Conservation (phyloP, 257 asterid genomes). For the Lavandula angustifolia region DNA sequence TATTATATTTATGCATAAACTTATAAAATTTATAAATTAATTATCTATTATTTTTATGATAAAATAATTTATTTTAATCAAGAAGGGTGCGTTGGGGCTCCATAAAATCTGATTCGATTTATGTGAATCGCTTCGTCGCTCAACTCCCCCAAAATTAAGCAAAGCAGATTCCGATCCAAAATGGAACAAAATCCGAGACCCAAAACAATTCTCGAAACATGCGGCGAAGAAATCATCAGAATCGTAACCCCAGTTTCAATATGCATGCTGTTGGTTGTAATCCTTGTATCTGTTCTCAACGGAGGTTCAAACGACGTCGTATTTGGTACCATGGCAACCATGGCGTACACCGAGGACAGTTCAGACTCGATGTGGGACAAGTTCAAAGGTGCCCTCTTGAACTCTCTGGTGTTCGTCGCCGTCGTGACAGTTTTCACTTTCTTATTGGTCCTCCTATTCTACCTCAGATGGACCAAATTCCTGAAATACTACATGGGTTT, state of each 20-base stretch:
- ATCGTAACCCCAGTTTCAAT: slow-evolving; percentile 89
- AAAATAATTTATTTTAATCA: not conserved
- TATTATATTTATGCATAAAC: too few relatives aligned
- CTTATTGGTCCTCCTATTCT: slow-evolving; percentile 80
- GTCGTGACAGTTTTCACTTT: slow-evolving; percentile 85
- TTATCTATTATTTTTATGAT: too few relatives aligned
- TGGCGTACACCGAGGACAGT: slow-evolving; percentile 69
- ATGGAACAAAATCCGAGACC: slow-evolving; percentile 69
- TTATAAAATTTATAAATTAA: too few relatives aligned
- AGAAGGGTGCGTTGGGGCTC: not conserved
- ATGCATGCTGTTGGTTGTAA: slow-evolving; percentile 82
- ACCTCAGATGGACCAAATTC: slow-evolving; percentile 86
- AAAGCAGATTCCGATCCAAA: slow-evolving; percentile 26
- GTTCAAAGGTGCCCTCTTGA: slow-evolving; percentile 90
- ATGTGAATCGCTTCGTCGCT: not conserved
- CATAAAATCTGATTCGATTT: not conserved
- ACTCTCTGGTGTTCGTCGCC: slow-evolving; percentile 74
- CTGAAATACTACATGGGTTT: slow-evolving; percentile 97
- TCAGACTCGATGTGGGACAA: slow-evolving; percentile 92
- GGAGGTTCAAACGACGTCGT: slow-evolving; percentile 38
- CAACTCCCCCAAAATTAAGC: slow-evolving; percentile 3
- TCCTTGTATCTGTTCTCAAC: slow-evolving; percentile 73
- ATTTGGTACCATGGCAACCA: slow-evolving; percentile 66
- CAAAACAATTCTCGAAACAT: slow-evolving; percentile 64
- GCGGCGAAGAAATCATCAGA: slow-evolving; percentile 92